Percentiles rank a stretch among this genome's conserved stretches.
phyloP scores from a whole-genome alignment of 2,329 filamentous ascomycete species.

The Neonectria sp. region DNA sequence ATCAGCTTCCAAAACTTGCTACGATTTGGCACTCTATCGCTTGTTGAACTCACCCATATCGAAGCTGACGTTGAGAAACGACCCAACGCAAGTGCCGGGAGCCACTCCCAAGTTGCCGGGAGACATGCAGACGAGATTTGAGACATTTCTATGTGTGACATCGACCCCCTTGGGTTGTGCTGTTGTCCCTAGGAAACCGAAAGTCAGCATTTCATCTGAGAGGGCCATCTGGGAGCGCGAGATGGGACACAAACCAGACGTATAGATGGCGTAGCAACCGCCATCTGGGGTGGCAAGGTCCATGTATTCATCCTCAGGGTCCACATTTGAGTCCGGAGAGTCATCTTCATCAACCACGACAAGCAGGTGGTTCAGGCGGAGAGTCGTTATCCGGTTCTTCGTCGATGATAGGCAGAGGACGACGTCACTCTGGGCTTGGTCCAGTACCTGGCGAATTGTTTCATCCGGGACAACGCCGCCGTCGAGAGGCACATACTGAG shows the following conservation, averaged over 20 bases:
- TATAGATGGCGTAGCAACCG: slow-evolving; percentile 68
- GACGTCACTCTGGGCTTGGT: slow-evolving; percentile 60
- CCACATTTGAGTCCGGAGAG: background rate
- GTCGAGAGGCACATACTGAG: slow-evolving; percentile 73
- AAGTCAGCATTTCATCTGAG: slow-evolving; percentile 14
- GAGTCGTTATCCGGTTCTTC: slow-evolving; percentile 49
- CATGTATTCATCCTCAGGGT: slow-evolving; percentile 37
- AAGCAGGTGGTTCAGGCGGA: slow-evolving; percentile 43
- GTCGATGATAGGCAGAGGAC: slow-evolving; percentile 64
- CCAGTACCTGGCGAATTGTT: slow-evolving; percentile 64
- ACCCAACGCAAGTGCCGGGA: slow-evolving; percentile 66
- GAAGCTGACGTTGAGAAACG: slow-evolving; percentile 71
- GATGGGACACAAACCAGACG: slow-evolving; percentile 59
- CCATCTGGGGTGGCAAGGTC: slow-evolving; percentile 54
- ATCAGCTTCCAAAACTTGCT: slow-evolving; percentile 25
- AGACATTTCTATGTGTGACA: slow-evolving; percentile 68
- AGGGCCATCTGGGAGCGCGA: background rate
- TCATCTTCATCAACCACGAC: slow-evolving; percentile 50
- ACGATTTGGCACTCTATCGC: slow-evolving; percentile 1
- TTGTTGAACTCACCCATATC: slow-evolving; percentile 68
- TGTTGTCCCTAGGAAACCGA: slow-evolving; percentile 61
- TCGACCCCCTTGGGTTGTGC: slow-evolving; percentile 73
- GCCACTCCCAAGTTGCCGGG: slow-evolving; percentile 67
- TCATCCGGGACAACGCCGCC: slow-evolving; percentile 66
- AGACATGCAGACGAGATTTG: slow-evolving; percentile 66